These are phyloP conservation scores for Botrytis squamosa DNA, from an alignment of 2,329 filamentous ascomycete genomes.

Conservation along the genomic window DNA sequence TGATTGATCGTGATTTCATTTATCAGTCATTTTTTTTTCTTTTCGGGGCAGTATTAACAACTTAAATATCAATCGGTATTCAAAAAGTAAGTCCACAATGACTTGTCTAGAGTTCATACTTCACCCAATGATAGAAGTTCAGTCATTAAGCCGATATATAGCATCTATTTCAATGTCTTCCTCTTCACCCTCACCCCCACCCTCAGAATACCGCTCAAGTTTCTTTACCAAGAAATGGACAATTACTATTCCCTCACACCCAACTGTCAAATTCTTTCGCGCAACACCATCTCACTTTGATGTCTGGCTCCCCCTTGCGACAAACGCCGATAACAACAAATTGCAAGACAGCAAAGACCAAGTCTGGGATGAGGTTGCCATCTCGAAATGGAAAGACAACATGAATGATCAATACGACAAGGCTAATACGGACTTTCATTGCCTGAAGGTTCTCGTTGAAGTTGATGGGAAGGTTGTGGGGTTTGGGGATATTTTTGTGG, in stretches of 20 bases:
- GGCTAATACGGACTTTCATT: background rate
- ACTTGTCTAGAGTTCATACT: background rate
- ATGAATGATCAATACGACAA: background rate
- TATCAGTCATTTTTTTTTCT: background rate
- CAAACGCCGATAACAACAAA: background rate
- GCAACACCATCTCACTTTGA: conserved; percentile 1
- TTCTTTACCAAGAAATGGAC: background rate
- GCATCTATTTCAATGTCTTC: background rate
- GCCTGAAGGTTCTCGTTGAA: background rate
- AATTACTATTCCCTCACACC: background rate
- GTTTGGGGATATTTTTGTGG: background rate
- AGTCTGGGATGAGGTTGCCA: background rate
- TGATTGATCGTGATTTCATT: background rate
- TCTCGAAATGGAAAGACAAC: background rate
- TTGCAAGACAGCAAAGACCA: background rate
- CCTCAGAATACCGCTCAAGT: background rate
- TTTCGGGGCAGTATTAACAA: background rate
- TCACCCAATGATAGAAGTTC: background rate
- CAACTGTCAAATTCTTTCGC: background rate
- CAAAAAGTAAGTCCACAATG: background rate
- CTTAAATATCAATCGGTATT: background rate
- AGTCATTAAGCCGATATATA: background rate
- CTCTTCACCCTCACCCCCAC: background rate
- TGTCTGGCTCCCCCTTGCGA: background rate
- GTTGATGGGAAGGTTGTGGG: background rate